Base-by-base conservation (phyloP, 1,139 yeast genomes). In the Candida freyschussii region DNA sequence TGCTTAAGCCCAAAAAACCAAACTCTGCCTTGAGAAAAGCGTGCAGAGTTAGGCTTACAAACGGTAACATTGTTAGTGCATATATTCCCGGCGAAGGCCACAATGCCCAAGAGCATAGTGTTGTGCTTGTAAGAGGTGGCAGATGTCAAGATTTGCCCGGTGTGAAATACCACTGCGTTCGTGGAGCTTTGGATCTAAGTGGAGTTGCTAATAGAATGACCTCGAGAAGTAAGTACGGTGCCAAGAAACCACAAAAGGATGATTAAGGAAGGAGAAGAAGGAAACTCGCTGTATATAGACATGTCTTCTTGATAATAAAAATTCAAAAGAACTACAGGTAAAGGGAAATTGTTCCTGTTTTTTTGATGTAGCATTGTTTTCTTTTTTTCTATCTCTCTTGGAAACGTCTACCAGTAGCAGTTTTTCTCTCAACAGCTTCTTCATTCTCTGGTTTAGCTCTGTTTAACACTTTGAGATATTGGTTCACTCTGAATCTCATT, bases 51-150 rank as follows among this genome's bases (percentile, higher is more conserved):
- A 74, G 96, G 60, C 70, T 93, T 42, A 76, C 95, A 13, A 91
- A 85, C 53, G 98, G 98, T 21, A 81, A 79, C 47, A 80, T 84
- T 32, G 74, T 91, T 13, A 80, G 94, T 33, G 96, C 96, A 4
- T 87, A 89, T 58, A 91, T 93, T 40, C 96, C 97, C 10, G 99
- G 99, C 37, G 97, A 91, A 56, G 98, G 99, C 16, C 98, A 93
- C 61, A 91, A 91, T 55, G 91, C 94, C 26, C 97, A 91, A 64
- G 99, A 93, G 62, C 99, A 93, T 63, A 86, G 94, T 55, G 94
- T 91, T 35, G 97, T 93, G 3, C 75, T 80, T 36, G 95, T 93
- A 3, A 76, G 98, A 59, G 99, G 99, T 17, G 99, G 98, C 13
- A 78, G 96, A 70, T 87, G 87, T 33, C 96, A 89, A 58, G 99